These are phyloP conservation scores for Xylaria telfairii DNA, from an alignment of 495 filamentous ascomycete species.

Conservation along the genomic window DNA sequence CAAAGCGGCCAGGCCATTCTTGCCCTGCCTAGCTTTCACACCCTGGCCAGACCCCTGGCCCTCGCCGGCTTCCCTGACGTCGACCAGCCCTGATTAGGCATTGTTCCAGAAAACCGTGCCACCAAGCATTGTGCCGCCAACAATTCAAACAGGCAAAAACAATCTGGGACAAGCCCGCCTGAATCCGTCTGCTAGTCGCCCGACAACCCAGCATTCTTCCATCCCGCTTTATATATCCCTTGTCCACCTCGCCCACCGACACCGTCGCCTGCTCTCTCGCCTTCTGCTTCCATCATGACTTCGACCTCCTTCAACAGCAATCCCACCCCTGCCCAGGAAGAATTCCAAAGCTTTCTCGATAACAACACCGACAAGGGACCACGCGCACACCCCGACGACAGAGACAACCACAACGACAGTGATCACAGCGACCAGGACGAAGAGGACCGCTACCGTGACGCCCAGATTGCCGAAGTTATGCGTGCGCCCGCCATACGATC, in stretches of 20 bases:
- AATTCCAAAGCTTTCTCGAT: constrained; percentile 77
- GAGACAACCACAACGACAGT: constrained; percentile 54
- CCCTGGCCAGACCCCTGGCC: constrained; percentile 23
- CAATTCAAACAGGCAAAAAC: constrained; percentile 16
- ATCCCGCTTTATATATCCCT: constrained; percentile 21
- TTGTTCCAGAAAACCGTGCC: constrained; percentile 28
- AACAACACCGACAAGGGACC: constrained; percentile 55
- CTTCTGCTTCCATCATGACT: constrained; percentile 56
- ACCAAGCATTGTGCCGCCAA: constrained; percentile 22
- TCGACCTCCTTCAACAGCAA: constrained; percentile 41
- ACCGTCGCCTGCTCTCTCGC: constrained; percentile 25
- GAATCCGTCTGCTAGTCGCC: constrained; percentile 6
- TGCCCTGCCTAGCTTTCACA: constrained; percentile 17
- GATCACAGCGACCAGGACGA: constrained; percentile 54
- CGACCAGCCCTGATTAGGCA: constrained; percentile 34
- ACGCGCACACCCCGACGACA: constrained; percentile 60
- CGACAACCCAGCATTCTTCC: neutral
- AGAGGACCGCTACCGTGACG: constrained; percentile 62
- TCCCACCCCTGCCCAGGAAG: constrained; percentile 74
- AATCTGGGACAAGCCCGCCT: constrained; percentile 11
- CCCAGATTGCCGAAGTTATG: constrained; percentile 65
- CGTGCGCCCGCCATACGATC: constrained; percentile 60
- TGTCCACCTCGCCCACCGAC: constrained; percentile 10
- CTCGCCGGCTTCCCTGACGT: constrained; percentile 1
- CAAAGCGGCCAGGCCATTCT: constrained; percentile 20